phyloP scores from a whole-genome alignment of 139 green algal species.

The Pleodorina starrii region DNA sequence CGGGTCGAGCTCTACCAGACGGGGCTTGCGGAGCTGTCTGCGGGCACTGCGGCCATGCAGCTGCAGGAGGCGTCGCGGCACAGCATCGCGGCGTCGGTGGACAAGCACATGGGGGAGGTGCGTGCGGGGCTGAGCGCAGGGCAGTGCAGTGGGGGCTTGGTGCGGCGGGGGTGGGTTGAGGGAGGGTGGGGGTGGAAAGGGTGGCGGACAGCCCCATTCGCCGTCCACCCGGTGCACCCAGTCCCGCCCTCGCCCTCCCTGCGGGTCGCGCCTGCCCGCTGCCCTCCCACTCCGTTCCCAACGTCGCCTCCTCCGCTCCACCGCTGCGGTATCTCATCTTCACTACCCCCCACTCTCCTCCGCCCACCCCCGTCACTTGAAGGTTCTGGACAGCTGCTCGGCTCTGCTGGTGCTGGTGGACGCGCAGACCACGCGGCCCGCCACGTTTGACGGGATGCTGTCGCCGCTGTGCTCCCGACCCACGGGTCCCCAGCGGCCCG shows the following conservation, averaged over 20 bases:
- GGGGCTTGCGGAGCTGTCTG: background rate
- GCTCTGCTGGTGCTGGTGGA: conserved; percentile 44
- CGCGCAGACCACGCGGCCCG: background rate
- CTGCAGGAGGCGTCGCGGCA: conserved; percentile 31
- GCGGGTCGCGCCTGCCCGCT: too few species aligned
- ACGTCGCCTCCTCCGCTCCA: too few species aligned
- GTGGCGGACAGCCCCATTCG: too few species aligned
- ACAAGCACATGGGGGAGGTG: conserved; percentile 28
- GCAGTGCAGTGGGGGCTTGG: too few species aligned
- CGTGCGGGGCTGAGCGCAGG: background rate
- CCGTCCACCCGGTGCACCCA: too few species aligned
- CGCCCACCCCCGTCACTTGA: too few species aligned
- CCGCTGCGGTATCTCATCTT: too few species aligned
- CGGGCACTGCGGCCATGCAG: background rate
- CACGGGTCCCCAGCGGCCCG: background rate
- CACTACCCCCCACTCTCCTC: too few species aligned
- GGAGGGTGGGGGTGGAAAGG: background rate
- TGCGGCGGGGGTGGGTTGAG: background rate
- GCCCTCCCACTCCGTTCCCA: too few species aligned
- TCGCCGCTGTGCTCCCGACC: background rate
- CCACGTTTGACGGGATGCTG: conserved; percentile 1
- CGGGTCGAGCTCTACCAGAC: background rate
- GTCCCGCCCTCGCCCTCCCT: too few species aligned
- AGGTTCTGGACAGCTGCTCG: conserved; percentile 35
- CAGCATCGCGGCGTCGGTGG: background rate